These are phyloP conservation scores for Xylaria longipes DNA, from an alignment of 495 filamentous ascomycete species.

Conservation along the genomic window DNA sequence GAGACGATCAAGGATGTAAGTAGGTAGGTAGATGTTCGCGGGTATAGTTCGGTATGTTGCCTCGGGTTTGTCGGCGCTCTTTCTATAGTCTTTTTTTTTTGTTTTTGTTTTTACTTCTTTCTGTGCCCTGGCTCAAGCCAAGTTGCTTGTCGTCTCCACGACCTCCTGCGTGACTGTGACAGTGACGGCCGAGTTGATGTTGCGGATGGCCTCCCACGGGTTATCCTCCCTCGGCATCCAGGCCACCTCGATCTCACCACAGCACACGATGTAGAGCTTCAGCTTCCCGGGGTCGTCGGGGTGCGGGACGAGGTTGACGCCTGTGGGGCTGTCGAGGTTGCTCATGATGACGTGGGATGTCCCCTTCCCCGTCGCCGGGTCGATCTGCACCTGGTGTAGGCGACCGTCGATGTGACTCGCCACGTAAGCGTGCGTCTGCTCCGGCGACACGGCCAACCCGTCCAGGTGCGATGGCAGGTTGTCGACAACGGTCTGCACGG, in stretches of 20 bases:
- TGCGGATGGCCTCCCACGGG: slow-evolving; percentile 37
- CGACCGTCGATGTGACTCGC: slow-evolving; percentile 39
- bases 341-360: slow-evolving; percentile 30
- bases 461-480: slow-evolving; percentile 36
- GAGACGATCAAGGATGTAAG: background rate
- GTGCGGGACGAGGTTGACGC: slow-evolving; percentile 31
- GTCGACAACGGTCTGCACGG: slow-evolving; percentile 31
- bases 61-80: background rate
- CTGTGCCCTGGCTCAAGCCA: background rate
- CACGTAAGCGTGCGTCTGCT: slow-evolving; percentile 36
- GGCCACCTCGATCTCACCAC: slow-evolving; percentile 38
- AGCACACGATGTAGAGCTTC: slow-evolving; percentile 40
- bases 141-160: slow-evolving; percentile 16
- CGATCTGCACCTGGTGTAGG: slow-evolving; percentile 36
- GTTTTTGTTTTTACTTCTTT: background rate
- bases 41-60: background rate
- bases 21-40: background rate
- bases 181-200: slow-evolving; percentile 35
- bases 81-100: background rate
- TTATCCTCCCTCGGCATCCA: slow-evolving; percentile 38
- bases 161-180: slow-evolving; percentile 30
- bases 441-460: slow-evolving; percentile 34
- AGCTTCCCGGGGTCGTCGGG: slow-evolving; percentile 27
- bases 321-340: slow-evolving; percentile 37
- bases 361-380: slow-evolving; percentile 31